Conservation (phyloP, 1,284 basidiomycete genomes). For the Cystobasidium pallidum region DNA sequence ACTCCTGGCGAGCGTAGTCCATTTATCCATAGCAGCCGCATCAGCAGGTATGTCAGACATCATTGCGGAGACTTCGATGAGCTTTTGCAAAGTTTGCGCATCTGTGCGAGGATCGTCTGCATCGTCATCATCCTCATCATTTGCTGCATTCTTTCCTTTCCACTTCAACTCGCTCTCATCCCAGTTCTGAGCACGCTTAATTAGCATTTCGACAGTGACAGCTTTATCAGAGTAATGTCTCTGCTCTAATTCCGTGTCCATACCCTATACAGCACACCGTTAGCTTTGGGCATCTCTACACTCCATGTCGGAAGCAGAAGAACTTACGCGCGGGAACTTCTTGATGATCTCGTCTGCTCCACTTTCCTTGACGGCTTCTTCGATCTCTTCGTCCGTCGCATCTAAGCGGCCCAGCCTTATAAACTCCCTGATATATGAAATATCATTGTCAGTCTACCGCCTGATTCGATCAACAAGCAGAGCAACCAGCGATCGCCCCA, state of each 20-base stretch:
- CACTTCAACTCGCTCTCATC: constrained; percentile 16
- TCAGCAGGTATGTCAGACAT: neutral
- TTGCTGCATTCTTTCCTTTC: neutral
- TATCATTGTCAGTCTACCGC: neutral
- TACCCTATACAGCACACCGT: neutral
- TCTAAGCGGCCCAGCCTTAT: constrained; percentile 13
- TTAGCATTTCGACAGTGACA: constrained; percentile 5
- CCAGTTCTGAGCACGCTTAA: constrained; percentile 7
- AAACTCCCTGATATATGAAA: constrained; percentile 13
- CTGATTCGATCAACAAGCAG: no score
- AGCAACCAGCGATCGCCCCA: neutral
- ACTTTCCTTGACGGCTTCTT: constrained; percentile 14
- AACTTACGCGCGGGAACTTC: constrained; percentile 19
- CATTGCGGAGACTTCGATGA: neutral
- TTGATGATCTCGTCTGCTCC: constrained; percentile 32
- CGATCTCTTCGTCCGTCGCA: constrained; percentile 18
- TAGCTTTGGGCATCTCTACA: neutral
- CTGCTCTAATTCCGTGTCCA: constrained; percentile 21
- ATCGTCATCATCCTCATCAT: constrained; percentile 7
- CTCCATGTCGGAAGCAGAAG: neutral
- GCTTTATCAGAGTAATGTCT: constrained; percentile 6
- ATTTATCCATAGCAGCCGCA: neutral
- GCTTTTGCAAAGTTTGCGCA: neutral
- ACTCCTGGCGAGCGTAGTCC: neutral
- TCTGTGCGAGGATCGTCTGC: neutral